Conservation (phyloP, 306 rosid species). For the Betula pendula region DNA sequence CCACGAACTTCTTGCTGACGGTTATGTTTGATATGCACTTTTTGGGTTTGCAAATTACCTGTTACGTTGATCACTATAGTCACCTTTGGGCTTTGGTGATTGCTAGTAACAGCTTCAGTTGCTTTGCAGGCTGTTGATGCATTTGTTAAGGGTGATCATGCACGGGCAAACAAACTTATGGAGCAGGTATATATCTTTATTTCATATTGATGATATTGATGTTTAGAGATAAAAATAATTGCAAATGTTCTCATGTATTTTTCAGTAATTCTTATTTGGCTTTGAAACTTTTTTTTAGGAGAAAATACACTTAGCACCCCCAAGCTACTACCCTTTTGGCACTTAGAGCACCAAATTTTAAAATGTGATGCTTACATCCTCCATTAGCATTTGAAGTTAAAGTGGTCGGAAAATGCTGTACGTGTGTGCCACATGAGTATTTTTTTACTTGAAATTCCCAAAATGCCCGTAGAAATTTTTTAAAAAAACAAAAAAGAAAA, state of each 20-base stretch:
- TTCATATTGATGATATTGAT: not conserved
- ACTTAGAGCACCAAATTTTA: too few species aligned
- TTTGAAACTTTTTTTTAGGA: not conserved
- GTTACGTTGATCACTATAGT: not conserved
- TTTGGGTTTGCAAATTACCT: not conserved
- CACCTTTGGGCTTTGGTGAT: not conserved
- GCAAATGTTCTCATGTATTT: not conserved
- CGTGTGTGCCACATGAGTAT: too few species aligned
- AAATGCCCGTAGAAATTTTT: too few species aligned
- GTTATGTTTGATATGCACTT: not conserved
- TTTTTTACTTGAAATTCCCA: too few species aligned
- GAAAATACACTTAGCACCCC: too few species aligned
- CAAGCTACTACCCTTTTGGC: too few species aligned
- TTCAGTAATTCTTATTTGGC: not conserved
- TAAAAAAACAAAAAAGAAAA: too few species aligned
- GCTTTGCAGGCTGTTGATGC: conserved; percentile 43
- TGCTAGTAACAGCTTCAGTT: conserved; percentile 5
- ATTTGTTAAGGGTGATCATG: conserved; percentile 32
- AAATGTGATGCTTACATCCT: too few species aligned
- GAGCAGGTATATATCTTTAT: conserved; percentile 20
- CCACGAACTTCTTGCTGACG: not conserved
- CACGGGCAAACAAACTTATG: conserved; percentile 30
- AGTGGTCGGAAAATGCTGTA: too few species aligned
- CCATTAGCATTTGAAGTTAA: too few species aligned
- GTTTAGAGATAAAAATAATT: not conserved